These are phyloP conservation scores for Colletotrichum sp. DNA, from an alignment of 2,329 filamentous ascomycete species.

Conservation along the genomic window DNA sequence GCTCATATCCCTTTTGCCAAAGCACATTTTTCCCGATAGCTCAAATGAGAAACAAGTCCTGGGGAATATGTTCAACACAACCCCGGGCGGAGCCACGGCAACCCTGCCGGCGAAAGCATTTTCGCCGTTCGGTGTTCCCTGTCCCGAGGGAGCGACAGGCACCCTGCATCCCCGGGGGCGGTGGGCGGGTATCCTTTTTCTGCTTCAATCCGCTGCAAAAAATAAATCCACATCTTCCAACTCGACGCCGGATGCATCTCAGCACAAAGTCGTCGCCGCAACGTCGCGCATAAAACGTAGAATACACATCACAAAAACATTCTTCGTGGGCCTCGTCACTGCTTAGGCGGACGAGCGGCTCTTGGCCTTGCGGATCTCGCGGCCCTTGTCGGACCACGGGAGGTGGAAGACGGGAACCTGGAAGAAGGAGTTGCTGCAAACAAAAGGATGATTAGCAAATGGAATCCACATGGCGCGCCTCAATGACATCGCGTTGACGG, in stretches of 20 bases:
- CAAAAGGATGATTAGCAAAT: constrained; percentile 27
- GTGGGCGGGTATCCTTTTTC: neutral
- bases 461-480: neutral
- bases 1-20: neutral
- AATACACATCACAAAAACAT: neutral
- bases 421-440: constrained; percentile 81
- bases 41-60: neutral
- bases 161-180: neutral
- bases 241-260: neutral
- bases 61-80: neutral
- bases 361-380: constrained; percentile 59
- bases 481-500: neutral
- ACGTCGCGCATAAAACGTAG: neutral
- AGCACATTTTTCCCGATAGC: neutral
- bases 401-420: constrained; percentile 92
- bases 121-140: neutral
- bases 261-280: neutral
- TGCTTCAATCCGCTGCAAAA: neutral
- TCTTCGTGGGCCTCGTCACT: neutral
- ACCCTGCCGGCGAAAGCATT: neutral
- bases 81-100: neutral
- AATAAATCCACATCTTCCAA: neutral
- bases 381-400: constrained; percentile 87
- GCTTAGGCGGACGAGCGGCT: constrained; percentile 39
- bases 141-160: neutral